Conservation (phyloP, 805 yeast genomes). For the Kluyveromyces starmeri region DNA sequence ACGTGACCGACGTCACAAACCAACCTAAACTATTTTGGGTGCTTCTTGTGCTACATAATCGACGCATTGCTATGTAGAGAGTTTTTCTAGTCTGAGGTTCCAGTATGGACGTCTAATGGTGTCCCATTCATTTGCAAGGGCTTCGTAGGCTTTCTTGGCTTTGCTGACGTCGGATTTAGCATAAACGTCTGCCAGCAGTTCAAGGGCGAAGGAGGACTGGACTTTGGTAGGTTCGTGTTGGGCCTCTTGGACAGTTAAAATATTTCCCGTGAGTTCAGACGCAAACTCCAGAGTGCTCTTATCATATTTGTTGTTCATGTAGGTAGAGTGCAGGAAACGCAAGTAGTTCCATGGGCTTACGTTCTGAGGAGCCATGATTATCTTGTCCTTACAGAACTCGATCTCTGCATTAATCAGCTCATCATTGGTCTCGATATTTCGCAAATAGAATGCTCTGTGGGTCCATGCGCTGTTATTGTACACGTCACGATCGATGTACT, state of each 20-base stretch:
- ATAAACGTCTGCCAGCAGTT: conserved; percentile 47
- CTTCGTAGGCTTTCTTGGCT: conserved; percentile 39
- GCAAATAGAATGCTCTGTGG: conserved; percentile 59
- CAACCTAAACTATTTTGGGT: no score
- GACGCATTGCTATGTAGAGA: neutral
- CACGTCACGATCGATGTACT: conserved; percentile 50
- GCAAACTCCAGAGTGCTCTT: conserved; percentile 39
- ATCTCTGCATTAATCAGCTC: conserved; percentile 27
- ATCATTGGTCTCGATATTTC: conserved; percentile 14
- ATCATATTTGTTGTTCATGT: conserved; percentile 22
- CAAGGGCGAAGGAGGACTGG: conserved; percentile 54
- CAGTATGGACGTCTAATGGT: conserved; percentile 58
- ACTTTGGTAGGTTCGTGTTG: conserved; percentile 23
- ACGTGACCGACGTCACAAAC: no score
- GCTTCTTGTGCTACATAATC: no score
- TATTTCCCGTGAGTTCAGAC: conserved; percentile 30
- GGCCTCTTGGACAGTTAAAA: conserved; percentile 8
- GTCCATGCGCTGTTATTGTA: conserved; percentile 93
- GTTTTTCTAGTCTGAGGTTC: conserved; percentile 36
- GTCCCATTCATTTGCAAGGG: conserved; percentile 47
- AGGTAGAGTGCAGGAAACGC: conserved; percentile 41
- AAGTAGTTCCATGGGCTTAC: conserved; percentile 83
- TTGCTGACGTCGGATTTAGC: conserved; percentile 20
- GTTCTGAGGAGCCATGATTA: conserved; percentile 65
- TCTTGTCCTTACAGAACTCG: conserved; percentile 39